Evolutionary conservation across 305 asterid species (phyloP).

Genomic region (Salvia sclarea): DNA sequence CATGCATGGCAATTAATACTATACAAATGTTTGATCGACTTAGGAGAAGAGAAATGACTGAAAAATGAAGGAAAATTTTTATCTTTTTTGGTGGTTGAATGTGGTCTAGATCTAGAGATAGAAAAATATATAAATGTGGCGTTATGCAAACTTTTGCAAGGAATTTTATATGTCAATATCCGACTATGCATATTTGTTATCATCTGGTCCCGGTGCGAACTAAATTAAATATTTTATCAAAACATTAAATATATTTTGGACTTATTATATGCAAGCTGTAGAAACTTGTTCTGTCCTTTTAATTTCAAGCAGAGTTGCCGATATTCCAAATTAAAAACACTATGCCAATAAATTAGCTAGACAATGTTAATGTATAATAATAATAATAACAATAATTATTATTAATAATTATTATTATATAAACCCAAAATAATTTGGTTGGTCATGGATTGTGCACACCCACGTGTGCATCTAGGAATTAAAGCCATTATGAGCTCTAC

Average conservation of each 20-base stretch:
- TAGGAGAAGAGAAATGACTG: no score
- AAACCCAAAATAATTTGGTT: no score
- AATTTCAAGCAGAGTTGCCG: not conserved
- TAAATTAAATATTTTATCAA: conserved; percentile 9
- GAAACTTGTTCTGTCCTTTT: not conserved
- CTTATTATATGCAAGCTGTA: not conserved
- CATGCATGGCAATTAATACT: not conserved
- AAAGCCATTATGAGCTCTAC: no score
- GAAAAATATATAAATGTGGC: not conserved
- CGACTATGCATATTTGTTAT: conserved; percentile 15
- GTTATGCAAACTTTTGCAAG: not conserved
- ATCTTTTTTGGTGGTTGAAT: no score
- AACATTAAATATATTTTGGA: conserved; percentile 13
- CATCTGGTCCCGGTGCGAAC: conserved; percentile 33
- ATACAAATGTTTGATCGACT: not conserved
- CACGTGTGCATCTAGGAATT: no score
- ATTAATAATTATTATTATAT: no score
- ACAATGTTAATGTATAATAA: no score
- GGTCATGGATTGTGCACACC: no score
- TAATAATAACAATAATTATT: no score
- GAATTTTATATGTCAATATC: not conserved
- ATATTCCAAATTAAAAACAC: conserved; percentile 11
- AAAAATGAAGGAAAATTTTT: not conserved
- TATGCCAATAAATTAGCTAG: no score
- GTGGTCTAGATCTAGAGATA: not conserved